These are phyloP conservation scores for Cymbidium sinense DNA, from an alignment of 106 monocot species.

Conservation along the genomic window DNA sequence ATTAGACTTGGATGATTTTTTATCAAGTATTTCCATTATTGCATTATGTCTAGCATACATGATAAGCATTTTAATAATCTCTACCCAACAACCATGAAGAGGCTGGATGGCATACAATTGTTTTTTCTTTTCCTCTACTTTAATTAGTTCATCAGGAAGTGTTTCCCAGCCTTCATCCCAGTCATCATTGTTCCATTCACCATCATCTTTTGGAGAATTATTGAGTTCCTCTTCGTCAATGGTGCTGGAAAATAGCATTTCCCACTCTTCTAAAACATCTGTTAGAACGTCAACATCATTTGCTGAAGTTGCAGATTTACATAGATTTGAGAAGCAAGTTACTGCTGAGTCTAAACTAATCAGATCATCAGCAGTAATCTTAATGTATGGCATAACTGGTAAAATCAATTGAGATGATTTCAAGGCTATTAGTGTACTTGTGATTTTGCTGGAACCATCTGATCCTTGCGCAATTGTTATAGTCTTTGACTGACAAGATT, in stretches of 20 bases:
- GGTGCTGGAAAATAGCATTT: conserved; percentile 38
- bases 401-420: conserved; percentile 60
- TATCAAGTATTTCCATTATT: conserved; percentile 53
- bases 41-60: conserved; percentile 25
- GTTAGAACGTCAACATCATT: conserved; percentile 39
- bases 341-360: conserved; percentile 54
- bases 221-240: conserved; percentile 9
- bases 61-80: conserved; percentile 44
- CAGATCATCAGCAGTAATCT: conserved; percentile 54
- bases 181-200: conserved; percentile 63
- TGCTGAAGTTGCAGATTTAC: conserved; percentile 32
- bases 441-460: conserved; percentile 34
- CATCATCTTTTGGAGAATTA: conserved; percentile 31
- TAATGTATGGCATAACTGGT: conserved; percentile 36
- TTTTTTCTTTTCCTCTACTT: conserved; percentile 22
- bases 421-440: conserved; percentile 59
- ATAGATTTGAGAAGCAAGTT: conserved; percentile 61
- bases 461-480: conserved; percentile 10
- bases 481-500: conserved; percentile 20
- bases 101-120: conserved; percentile 27
- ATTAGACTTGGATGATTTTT: conserved; percentile 23
- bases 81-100: conserved; percentile 81
- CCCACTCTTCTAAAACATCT: conserved; percentile 78
- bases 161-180: conserved; percentile 96
- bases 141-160: conserved; percentile 48